Conservation (phyloP, 148 eudicot species). For the Chenopodium quinoa region DNA sequence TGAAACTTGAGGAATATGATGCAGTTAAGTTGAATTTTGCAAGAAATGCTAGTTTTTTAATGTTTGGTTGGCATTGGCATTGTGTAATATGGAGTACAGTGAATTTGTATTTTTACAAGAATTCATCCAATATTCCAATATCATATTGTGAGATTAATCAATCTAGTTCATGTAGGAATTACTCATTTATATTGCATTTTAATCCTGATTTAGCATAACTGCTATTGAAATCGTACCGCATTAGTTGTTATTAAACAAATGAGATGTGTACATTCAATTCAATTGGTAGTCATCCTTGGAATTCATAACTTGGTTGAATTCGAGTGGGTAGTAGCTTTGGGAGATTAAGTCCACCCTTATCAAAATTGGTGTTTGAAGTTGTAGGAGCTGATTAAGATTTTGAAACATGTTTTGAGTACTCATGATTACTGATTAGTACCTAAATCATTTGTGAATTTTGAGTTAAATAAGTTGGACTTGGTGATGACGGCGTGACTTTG, state of each 20-base stretch:
- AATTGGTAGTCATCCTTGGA: not conserved
- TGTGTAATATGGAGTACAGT: too few relatives aligned
- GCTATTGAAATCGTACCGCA: not conserved
- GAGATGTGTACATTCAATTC: not conserved
- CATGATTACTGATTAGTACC: not conserved
- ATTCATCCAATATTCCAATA: not conserved
- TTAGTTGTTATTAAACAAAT: not conserved
- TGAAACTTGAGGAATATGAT: conserved; percentile 2
- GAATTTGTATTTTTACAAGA: not conserved
- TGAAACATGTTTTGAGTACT: not conserved
- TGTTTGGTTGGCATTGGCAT: not conserved
- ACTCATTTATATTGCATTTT: not conserved
- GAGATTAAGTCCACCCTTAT: not conserved
- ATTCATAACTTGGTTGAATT: not conserved
- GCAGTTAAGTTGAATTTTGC: not conserved
- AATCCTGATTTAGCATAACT: not conserved
- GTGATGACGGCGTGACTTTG: not conserved
- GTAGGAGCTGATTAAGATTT: not conserved
- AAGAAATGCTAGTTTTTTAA: not conserved
- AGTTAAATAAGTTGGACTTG: not conserved
- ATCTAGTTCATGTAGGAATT: not conserved
- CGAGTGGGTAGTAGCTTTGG: not conserved
- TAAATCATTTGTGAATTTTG: not conserved
- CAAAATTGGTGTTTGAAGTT: not conserved
- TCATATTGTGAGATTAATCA: not conserved